Evolutionary conservation across 2,329 filamentous ascomycete genomes (phyloP), one percentile per base, ranked within the genome.

Genomic region (Exophiala sideris): DNA sequence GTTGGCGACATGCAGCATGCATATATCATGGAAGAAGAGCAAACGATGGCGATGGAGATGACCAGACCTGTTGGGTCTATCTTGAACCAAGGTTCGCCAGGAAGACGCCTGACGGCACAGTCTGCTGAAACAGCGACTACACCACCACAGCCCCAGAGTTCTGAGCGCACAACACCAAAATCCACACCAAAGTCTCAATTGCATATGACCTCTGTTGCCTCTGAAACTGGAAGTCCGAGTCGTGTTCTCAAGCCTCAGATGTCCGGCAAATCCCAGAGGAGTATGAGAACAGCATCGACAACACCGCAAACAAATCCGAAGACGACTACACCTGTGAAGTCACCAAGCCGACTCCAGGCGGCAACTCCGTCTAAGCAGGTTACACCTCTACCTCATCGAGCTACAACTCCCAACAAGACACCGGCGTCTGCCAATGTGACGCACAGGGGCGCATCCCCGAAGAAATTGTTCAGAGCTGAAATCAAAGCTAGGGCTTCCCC

Each of bases 1-100:
- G 7, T 29, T 8, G 24, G 5, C 2, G 7, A 29, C 24, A 29
- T 29, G 24, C 24, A 29, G 5, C 24, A 29, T 29, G 5, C 24
- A 5, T 29, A 5, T 8, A 29, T 29, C 5, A 29, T 29, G 24
- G 24, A 65, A 10, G 72, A 73, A 5, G 72, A 72, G 50, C 64
- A 70, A 47, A 84, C 81, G 1, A 76, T 80, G 67, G 82, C 78
- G 1, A 88, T 88, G 85, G 85, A 88, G 42, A 82, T 88, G 66
- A 88, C 85, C 1, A 76, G 76, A 42, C 81, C 79, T 5, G 73
- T 87, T 44, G 85, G 86, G 8, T 76, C 77, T 7, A 88, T 89
- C 47, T 72, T 87, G 39, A 71, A 68, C 44, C 56, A 56, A 20
- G 71, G 7, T 52, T 36, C 45, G 21, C 35, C 56, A 3, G 20